phyloP scores from a whole-genome alignment of 805 yeast genomes.

The Metschnikowia hibisci region DNA sequence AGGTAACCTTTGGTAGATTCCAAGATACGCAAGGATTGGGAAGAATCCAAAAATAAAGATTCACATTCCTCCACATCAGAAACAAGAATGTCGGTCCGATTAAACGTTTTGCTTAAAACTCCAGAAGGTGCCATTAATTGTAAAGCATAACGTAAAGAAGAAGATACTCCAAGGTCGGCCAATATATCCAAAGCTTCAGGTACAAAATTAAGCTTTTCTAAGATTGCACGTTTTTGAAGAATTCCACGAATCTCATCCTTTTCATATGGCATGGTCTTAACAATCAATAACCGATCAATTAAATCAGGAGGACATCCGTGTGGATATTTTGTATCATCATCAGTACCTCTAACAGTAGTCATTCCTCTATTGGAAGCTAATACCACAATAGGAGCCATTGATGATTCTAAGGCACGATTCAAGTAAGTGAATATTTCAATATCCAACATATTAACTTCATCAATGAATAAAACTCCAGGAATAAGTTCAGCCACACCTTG shows the following conservation, averaged over 20 bases:
- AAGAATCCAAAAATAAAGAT: conserved; percentile 77
- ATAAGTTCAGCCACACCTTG: conserved; percentile 97
- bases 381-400: conserved; percentile 91
- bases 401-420: conserved; percentile 88
- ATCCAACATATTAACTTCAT: conserved; percentile 97
- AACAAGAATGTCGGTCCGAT: conserved; percentile 62
- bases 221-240: conserved; percentile 73
- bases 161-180: conserved; percentile 67
- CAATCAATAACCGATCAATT: conserved; percentile 85
- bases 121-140: conserved; percentile 91
- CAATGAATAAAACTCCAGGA: conserved; percentile 97
- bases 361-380: conserved; percentile 95
- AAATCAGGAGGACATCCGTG: conserved; percentile 97
- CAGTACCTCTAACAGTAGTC: conserved; percentile 87
- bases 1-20: conserved; percentile 43
- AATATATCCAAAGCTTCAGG: conserved; percentile 70
- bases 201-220: conserved; percentile 66
- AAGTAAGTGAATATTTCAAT: conserved; percentile 94
- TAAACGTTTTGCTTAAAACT: conserved; percentile 68
- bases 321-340: conserved; percentile 76
- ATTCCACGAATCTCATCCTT: conserved; percentile 79
- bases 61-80: conserved; percentile 83
- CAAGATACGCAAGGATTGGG: conserved; percentile 71
- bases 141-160: conserved; percentile 86
- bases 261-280: conserved; percentile 85